Base-by-base conservation (phyloP, 83 land plant species). In the Diphasiastrum complanatum region DNA sequence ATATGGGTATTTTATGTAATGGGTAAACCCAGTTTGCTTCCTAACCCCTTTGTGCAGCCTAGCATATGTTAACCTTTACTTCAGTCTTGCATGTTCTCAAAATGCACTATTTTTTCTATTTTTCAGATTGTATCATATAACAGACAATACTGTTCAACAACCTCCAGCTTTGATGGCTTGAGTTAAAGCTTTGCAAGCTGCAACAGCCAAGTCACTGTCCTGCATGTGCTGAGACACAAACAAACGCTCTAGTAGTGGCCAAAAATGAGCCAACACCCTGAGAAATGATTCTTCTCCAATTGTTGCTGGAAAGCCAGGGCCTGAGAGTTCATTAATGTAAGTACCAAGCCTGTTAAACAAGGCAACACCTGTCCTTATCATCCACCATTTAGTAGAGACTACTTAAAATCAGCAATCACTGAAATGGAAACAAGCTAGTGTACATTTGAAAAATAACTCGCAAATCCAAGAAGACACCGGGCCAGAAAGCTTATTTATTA, bases 211-310 rank as follows among this genome's bases (percentile, higher is more conserved):
- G 69, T 66, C 72, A 30, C 70, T 47, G 72, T 81, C 78, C 65
- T 84, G 82, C 81, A 89, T 89, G 45, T 89, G 88, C 45, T 47
- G 61, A 22, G 92, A 89, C n/a, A 50, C 61, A 37, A 89, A 80
- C 47, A 93, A 71, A 14, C 76, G 79, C 74, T 93, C 86, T n/a
- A 93, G 63, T 58, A 80, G 74, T 18, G 99, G 96, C 99, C 99
- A 93, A 64, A 89, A 88, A 25, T 78, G 72, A 25, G 70, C 67
- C 16, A 93, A 67, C 31, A 86, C 49, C 28, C 73, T 60, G 27
- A 78, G 69, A 24, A 78, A 63, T 40, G 92, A 60, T 41, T 83
- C 86, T 53, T 93, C 91, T 24, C 65, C 66, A 60, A 40, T 20
- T 23, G 71, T 40, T 12, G 30, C 61, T 24, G 62, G 25, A 12